Base-by-base conservation (phyloP, 768 basidiomycete genomes). In the Butyriboletus loyo region DNA sequence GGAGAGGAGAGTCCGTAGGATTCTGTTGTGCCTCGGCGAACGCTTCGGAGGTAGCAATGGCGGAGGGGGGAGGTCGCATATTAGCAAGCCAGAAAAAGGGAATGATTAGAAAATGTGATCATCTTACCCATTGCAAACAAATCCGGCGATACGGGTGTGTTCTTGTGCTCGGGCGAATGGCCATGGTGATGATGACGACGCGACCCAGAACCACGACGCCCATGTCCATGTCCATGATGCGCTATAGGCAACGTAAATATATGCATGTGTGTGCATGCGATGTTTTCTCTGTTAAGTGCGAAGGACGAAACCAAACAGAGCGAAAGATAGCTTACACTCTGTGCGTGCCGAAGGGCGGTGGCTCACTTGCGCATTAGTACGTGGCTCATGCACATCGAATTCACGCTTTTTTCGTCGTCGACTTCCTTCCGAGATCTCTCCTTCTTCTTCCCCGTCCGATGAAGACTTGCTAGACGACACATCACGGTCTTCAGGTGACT, bases 81-180 rank as follows among this genome's bases (percentile, higher is more conserved):
- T 54, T 4, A 49, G 42, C 22, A 27, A 41, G 4, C 9, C 19
- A 19, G 19, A 31, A 21, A 19, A 10, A 13, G n/a, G 13, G 1
- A 13, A 39, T 4, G 7, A 22, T 39, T 36, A 35, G 17, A 28
- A n/a, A 3, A 27, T 0, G 4, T 13, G 27, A n/a, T 5, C 4
- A 25, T 7, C 58, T 49, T 10, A 67, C 66, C 67, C 13, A 39
- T 47, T 11, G 65, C 54, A 46, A 66, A 66, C 17, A 59, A 56
- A 47, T 63, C 64, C 6, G 48, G 54, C n/a, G 57, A 50, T 0
- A 45, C 5, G 1, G 42, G 34, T 13, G 39, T 13, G 6, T 36
- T 21, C 40, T 41, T 50, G 24, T 32, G 27, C 14, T 62, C 57
- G n/a, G 45, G 37, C 8, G 39, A 19, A 47, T 50, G 46, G 4